Evolutionary conservation across 805 yeast genomes (phyloP).

Genomic region (Barnettozyma pratensis): DNA sequence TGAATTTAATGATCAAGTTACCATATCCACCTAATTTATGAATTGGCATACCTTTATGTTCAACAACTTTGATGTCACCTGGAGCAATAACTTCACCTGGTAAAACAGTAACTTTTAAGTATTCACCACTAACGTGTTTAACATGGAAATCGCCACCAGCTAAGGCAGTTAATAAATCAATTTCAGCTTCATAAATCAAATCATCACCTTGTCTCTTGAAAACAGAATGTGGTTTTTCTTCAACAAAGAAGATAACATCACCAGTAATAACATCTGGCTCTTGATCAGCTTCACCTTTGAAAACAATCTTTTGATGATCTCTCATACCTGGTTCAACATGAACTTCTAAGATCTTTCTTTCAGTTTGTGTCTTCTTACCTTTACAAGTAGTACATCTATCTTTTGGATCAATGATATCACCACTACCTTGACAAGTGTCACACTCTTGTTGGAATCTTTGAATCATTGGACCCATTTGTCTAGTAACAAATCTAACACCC

Average conservation of each 20-base stretch:
- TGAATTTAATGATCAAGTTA: constrained; percentile 79
- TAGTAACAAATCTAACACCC: constrained; percentile 86
- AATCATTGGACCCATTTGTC: constrained; percentile 99
- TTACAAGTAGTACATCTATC: constrained; percentile 83
- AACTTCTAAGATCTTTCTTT: constrained; percentile 91
- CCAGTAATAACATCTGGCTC: constrained; percentile 94
- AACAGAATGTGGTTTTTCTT: constrained; percentile 78
- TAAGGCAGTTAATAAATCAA: constrained; percentile 89
- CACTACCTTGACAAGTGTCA: constrained; percentile 88
- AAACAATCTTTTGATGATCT: constrained; percentile 85
- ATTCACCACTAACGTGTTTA: constrained; percentile 89
- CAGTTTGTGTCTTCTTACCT: constrained; percentile 83
- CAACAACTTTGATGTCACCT: constrained; percentile 72
- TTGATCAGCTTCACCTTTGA: constrained; percentile 96
- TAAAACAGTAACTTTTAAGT: constrained; percentile 70
- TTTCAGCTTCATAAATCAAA: constrained; percentile 75
- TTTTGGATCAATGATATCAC: constrained; percentile 80
- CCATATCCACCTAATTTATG: constrained; percentile 86
- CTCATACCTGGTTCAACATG: constrained; percentile 96
- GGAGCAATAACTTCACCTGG: constrained; percentile 95
- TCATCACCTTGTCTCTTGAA: constrained; percentile 90
- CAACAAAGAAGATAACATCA: constrained; percentile 88
- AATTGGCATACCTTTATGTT: constrained; percentile 97
- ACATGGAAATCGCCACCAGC: constrained; percentile 92
- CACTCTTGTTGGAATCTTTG: constrained; percentile 96